Conservation (phyloP, 768 basidiomycete species). For the Kondoa subrosea region DNA sequence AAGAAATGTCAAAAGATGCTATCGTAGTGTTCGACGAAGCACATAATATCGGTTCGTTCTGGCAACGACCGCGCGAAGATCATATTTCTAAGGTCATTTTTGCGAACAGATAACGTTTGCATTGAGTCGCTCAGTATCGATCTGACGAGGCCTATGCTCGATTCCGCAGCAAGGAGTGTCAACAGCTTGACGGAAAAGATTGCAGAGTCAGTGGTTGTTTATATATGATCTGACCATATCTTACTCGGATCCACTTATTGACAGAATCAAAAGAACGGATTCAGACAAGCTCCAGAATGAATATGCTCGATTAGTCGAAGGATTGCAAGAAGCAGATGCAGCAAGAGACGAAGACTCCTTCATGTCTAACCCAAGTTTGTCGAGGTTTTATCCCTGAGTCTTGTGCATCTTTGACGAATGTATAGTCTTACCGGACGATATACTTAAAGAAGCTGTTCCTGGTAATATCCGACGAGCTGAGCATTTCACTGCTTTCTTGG, state of each 20-base stretch:
- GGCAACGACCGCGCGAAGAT: conserved; percentile 8
- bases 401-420: neutral
- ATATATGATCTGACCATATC: neutral
- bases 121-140: conserved; percentile 97
- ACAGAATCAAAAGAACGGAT: conserved; percentile 81
- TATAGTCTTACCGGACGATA: conserved; percentile 76
- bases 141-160: conserved; percentile 89
- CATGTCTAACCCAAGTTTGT: conserved; percentile 70
- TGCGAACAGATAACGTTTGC: conserved; percentile 71
- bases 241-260: neutral
- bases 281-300: conserved; percentile 89
- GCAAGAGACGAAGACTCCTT: conserved; percentile 51
- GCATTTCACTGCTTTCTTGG: conserved; percentile 95
- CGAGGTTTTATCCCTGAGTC: neutral
- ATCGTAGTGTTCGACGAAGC: conserved; percentile 99
- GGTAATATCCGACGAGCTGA: conserved; percentile 98
- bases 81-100: neutral
- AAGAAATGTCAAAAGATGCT: conserved; percentile 89
- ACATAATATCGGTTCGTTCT: conserved; percentile 74
- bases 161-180: conserved; percentile 78
- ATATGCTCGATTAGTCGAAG: conserved; percentile 86
- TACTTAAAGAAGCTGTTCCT: conserved; percentile 85
- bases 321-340: conserved; percentile 59
- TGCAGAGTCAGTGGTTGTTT: conserved; percentile 82
- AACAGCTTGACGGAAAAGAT: conserved; percentile 73